These are phyloP conservation scores for sorghum (Sorghum bicolor) DNA, from an alignment of 176 grass and related monocot species.

Conservation along the genomic window DNA sequence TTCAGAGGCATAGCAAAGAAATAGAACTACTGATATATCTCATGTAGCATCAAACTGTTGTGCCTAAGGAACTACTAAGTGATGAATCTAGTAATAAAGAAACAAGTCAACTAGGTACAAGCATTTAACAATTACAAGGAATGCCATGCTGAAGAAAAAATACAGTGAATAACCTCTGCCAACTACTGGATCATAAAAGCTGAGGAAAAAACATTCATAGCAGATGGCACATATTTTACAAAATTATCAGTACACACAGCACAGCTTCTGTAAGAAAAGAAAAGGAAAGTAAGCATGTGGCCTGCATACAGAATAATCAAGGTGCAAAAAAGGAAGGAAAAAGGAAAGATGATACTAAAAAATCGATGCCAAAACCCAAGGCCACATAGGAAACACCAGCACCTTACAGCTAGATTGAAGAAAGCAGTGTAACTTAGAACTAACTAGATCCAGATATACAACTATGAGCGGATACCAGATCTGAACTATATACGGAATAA, in stretches of 20 bases:
- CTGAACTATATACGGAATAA: background rate
- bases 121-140: conserved; percentile 2
- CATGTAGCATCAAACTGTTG: background rate
- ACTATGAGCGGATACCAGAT: background rate
- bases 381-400: background rate
- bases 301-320: conserved; percentile 14
- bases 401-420: background rate
- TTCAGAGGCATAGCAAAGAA: background rate
- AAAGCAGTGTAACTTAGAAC: conserved; percentile 11
- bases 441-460: conserved; percentile 20
- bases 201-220: background rate
- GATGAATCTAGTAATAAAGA: conserved; percentile 4
- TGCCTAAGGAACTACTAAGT: background rate
- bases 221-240: background rate
- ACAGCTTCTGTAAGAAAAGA: background rate
- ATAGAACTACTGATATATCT: conserved; percentile 3
- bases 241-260: background rate
- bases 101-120: background rate
- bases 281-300: background rate
- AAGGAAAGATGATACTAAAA: background rate
- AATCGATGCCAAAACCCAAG: background rate
- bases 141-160: background rate
- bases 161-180: background rate
- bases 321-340: background rate
- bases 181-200: background rate